Base-by-base conservation (phyloP, 495 filamentous ascomycete species). In the Xylaria nigripes region DNA sequence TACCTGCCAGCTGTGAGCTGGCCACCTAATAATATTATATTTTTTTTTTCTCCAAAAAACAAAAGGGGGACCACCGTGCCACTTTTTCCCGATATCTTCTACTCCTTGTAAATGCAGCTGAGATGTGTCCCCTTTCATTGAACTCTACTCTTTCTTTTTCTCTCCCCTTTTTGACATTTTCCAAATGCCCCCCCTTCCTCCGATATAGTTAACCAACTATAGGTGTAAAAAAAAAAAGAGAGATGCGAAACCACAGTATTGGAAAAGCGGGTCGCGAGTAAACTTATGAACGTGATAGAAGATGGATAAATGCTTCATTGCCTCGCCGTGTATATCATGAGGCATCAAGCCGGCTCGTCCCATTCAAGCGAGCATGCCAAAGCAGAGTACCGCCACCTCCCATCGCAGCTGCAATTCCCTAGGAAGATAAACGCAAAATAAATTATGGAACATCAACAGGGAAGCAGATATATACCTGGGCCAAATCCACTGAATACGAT, bases 251-350 rank as follows among this genome's bases (percentile, higher is more conserved):
- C 24, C 16, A n/a, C 30, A 18, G n/a, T 16, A 51, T 32, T 36
- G 13, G 19, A 51, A 19, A 12, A 4, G 22, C 32, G 6, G 22
- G 38, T 21, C 32, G 21, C 36, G 30, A n/a, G n/a, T n/a, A n/a
- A n/a, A n/a, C n/a, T n/a, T 44, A 51, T 36, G 42, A 36, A 50
- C 34, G 36, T 44, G 23, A 44, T 22, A 44, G 44, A 36, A 16
- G 18, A 51, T 29, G 23, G 1, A 44, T n/a, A 25, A 32, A 32
- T 18, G 49, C 12, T 44, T 51, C 49, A 29, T 51, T 30, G 6
- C 13, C 49, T 42, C 49, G 25, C 44, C 43, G 30, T 32, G 36
- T 27, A n/a, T n/a, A 44, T 22, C 29, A 29, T 34, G 25, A 43
- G 16, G 42, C 29, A 30, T 24, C 13, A 24, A n/a, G 18, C 22